Evolutionary conservation across 164 flowering plant genomes (phyloP), one percentile per base, ranked within the genome.

Genomic region (grape (Vitis vinifera)): DNA sequence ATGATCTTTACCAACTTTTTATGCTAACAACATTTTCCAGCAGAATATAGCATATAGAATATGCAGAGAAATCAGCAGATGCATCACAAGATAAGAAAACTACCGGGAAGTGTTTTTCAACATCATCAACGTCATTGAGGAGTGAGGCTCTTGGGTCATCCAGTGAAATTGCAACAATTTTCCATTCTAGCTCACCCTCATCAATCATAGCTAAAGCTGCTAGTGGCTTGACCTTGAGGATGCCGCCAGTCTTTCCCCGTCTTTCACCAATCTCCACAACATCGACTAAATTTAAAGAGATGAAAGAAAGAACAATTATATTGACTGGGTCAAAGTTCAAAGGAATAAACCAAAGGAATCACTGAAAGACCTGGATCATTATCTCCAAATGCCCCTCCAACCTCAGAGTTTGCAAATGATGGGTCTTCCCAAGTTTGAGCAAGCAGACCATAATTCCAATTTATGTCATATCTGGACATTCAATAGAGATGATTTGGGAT

Each of bases 351-450:
- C 30, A 52, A 51, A 62, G 8, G 10, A 13, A 12, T n/a, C 16
- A 53, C 48, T 13, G 11, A 29, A 55, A n/a, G 61, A 80, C 80
- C 83, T 37, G 85, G 91, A 78, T 90, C 92, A 76, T 88, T 86
- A 80, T 90, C 92, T 53, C 94, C 94, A 30, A 90, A 77, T 70
- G 88, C 85, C 27, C 89, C 94, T 10, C 86, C 91, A 61, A 88
- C 89, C 67, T 89, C 94, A 29, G 77, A 9, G 57, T 86, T 88
- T 44, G 88, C 85, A 30, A 76, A 67, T 57, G 89, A 76, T 63
- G 94, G 94, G 59, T 90, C 92, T 81, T 90, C 94, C 94, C 94
- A 90, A 58, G 94, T 90, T 77, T 90, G 94, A 47, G 94, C 92
- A 75, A 89, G 83, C 84, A 89, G 67, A 61, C 94, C 94, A 72